Base-by-base conservation (phyloP, 1,284 basidiomycete genomes). In the Mycena sp. region DNA sequence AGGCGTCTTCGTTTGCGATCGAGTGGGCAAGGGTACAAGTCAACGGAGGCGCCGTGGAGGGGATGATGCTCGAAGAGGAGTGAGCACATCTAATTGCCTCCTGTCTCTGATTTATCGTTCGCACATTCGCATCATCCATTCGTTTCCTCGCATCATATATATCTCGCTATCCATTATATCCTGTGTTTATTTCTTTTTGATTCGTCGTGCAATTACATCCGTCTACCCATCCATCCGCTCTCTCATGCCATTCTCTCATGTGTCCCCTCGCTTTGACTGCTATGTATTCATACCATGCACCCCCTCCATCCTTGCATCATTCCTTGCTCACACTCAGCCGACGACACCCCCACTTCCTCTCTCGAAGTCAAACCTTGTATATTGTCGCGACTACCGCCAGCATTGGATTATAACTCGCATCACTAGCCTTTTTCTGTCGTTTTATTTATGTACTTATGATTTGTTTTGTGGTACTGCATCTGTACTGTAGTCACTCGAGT, bases 1-100 rank as follows among this genome's bases (percentile, higher is more conserved):
- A 96, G 77, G 96, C 91, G 23, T 89, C 90, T 14, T 74, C 85
- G 40, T 92, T 87, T 72, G 90, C 90, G 44, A 82, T 90, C 70
- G 85, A 90, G 56, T 91, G 88, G 88, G 89, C 90, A 49, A 82
- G 78, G 69, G 76, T 71, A 37, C 78, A 83, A 61, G 37, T 69
- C 70, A 75, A 67, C 54, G 71, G 70, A 64, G 70, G 67, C 69
- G 66, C 70, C 57, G 72, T 75, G 56, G 83, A 83, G 69, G 77
- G 76, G 61, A 85, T 87, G 84, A 79, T 83, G 74, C 77, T 83
- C 71, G 82, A n/a, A n/a, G n/a, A 82, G 74, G 78, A 79, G 71
- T 83, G 72, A 80, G 69, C 67, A 65, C 59, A 59, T 69, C 64
- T 52, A 60, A 70, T 61, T 67, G 60, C 64, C 32, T 35, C 64